Evolutionary conservation across 148 eudicot species (phyloP).

Genomic region (Polygonum maritimum): DNA sequence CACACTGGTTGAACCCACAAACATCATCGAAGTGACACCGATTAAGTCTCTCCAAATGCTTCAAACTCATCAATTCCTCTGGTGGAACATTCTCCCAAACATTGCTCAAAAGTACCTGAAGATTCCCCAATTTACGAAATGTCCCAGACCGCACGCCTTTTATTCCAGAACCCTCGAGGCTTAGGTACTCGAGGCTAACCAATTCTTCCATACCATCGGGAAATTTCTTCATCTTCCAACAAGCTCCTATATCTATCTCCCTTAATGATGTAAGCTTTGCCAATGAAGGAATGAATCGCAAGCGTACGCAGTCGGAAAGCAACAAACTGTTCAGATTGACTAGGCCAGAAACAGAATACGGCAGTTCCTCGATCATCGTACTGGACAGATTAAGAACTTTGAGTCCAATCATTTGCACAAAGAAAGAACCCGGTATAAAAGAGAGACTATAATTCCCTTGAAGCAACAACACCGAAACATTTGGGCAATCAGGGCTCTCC

Average conservation of each 20-base stretch:
- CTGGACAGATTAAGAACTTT: not conserved
- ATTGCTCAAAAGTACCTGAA: too few species aligned
- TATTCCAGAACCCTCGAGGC: too few species aligned
- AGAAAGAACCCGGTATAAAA: slow-evolving; percentile 1
- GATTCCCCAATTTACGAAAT: too few species aligned
- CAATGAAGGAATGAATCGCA: slow-evolving; percentile 6
- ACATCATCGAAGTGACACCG: too few species aligned
- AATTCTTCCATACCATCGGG: not conserved
- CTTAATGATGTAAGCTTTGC: slow-evolving; percentile 7
- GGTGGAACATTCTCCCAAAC: too few species aligned
- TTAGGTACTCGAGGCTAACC: not conserved
- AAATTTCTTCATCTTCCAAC: not conserved
- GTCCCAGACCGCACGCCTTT: too few species aligned
- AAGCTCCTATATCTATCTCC: not conserved
- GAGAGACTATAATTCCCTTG: not conserved
- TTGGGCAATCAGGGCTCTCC: not conserved
- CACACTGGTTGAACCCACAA: too few species aligned
- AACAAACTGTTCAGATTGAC: slow-evolving; percentile 9
- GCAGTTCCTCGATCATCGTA: slow-evolving; percentile 3
- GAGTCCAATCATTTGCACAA: slow-evolving; percentile 8
- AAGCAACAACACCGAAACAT: slow-evolving; percentile 12
- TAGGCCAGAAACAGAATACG: slow-evolving; percentile 9
- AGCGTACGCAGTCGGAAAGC: not conserved
- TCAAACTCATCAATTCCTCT: too few species aligned
- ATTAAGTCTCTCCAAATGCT: too few species aligned